phyloP scores from a whole-genome alignment of 306 rosid genomes.

The Myrica gale region DNA sequence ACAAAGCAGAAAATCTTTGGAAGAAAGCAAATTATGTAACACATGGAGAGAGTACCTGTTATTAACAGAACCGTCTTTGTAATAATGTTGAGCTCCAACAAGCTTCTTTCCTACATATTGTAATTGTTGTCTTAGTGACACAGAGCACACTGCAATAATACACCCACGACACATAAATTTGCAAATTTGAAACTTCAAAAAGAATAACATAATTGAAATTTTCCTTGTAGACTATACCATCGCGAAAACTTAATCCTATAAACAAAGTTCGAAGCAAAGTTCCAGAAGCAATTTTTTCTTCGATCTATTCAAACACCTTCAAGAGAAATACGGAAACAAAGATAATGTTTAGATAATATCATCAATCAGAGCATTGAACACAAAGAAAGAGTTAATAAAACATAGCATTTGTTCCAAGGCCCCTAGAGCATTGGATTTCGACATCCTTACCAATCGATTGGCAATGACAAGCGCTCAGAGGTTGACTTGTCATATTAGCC shows the following conservation, averaged over 20 bases:
- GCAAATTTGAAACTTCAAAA: slow-evolving; percentile 29
- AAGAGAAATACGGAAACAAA: slow-evolving; percentile 21
- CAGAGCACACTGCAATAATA: slow-evolving; percentile 81
- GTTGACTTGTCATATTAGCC: too few relatives aligned
- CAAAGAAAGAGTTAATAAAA: slow-evolving; percentile 6
- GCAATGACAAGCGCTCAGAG: too few relatives aligned
- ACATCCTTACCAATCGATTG: too few relatives aligned
- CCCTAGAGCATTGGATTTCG: too few relatives aligned
- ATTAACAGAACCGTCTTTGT: slow-evolving; percentile 91
- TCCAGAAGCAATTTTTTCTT: slow-evolving; percentile 86
- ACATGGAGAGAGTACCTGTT: slow-evolving; percentile 54
- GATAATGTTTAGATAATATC: not conserved
- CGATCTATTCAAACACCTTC: slow-evolving; percentile 92
- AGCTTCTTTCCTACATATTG: slow-evolving; percentile 98
- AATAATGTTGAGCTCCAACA: slow-evolving; percentile 90
- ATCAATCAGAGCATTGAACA: not conserved
- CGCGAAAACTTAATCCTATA: slow-evolving; percentile 82
- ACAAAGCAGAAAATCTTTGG: not conserved
- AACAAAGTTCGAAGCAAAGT: slow-evolving; percentile 89
- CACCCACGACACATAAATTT: slow-evolving; percentile 37
- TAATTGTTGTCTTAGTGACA: slow-evolving; percentile 95
- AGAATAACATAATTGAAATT: slow-evolving; percentile 16
- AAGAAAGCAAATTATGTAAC: not conserved
- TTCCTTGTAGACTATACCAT: slow-evolving; percentile 52
- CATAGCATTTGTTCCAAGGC: not conserved